Base-by-base conservation (phyloP, 345 rosid species). In the Excoecaria cochinchinensis region DNA sequence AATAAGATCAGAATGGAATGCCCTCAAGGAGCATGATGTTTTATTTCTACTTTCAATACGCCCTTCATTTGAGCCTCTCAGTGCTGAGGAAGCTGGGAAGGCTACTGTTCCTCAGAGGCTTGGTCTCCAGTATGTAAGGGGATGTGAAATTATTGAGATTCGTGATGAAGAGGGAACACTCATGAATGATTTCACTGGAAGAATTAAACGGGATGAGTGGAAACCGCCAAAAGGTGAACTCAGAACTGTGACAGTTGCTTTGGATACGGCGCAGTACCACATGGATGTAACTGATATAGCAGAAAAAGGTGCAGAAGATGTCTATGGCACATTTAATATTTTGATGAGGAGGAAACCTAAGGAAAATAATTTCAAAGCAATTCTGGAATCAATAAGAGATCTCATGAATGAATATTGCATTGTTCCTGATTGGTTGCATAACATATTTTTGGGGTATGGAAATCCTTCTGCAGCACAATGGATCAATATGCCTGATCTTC, bases 381-480 rank as follows among this genome's bases (percentile, higher is more conserved):
- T 95, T 79, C 85, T 93, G 70, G 99, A 95, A 85, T 95, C 99
- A 46, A 95, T 95, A 69, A 91, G 99, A 86, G 99, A 95, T 86
- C 99, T 95, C 69, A 95, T 95, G 99, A 95, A 95, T 85, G 99
- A 95, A 79, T 95, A 90, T 72, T 95, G 98, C 83, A 90, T 95
- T 77, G 99, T 95, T 76, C 99, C 99, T 74, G 97, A 93, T 47
- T 95, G 99, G 99, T 78, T 95, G 89, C 98, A 93, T 80, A 91
- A 93, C 74, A 76, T 93, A 75, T 95, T 95, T 84, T 89, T 95
- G 81, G 99, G 99, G 53, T 95, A 95, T 84, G 99, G 99, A 40
- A 85, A 95, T 84, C 99, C 99, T 76, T 93, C 99, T 84, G 97
- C 97, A 53, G 99, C 99, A 53, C 99, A 95, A 75, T 95, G 99